Evolutionary conservation across 2,329 filamentous ascomycete species (phyloP).

Genomic region (Dothiorella sarmentorum): DNA sequence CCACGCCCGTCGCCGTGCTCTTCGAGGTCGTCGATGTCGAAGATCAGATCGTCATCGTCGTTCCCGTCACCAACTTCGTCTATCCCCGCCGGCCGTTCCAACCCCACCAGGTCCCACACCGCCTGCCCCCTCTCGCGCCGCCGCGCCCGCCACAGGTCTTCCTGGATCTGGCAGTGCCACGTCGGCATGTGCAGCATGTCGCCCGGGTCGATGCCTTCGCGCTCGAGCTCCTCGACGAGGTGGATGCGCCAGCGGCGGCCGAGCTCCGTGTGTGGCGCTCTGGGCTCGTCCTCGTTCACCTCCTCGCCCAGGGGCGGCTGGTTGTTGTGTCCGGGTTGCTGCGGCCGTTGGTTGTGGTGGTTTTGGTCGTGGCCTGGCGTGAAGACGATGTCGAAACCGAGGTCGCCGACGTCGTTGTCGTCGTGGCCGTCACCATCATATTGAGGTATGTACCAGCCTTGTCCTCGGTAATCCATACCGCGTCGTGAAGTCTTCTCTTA

Average conservation of each 20-base stretch:
- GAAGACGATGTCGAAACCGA: neutral
- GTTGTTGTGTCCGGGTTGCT: neutral
- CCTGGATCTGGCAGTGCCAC: neutral
- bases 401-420: neutral
- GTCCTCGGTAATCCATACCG: neutral
- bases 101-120: neutral
- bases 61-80: neutral
- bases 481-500: neutral
- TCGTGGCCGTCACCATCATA: neutral
- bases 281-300: no score
- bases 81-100: neutral
- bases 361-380: neutral
- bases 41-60: neutral
- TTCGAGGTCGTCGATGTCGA: neutral
- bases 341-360: neutral
- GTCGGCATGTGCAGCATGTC: neutral
- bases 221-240: neutral
- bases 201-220: neutral
- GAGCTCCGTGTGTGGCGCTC: neutral
- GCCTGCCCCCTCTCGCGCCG: neutral
- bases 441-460: neutral
- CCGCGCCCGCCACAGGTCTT: neutral
- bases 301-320: no score
- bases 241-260: neutral
- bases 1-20: neutral